Percentiles rank a stretch among this genome's conserved stretches.
Evolutionary conservation across 805 yeast genomes (phyloP).

Genomic region (Metschnikowia chrysomelidarum): DNA sequence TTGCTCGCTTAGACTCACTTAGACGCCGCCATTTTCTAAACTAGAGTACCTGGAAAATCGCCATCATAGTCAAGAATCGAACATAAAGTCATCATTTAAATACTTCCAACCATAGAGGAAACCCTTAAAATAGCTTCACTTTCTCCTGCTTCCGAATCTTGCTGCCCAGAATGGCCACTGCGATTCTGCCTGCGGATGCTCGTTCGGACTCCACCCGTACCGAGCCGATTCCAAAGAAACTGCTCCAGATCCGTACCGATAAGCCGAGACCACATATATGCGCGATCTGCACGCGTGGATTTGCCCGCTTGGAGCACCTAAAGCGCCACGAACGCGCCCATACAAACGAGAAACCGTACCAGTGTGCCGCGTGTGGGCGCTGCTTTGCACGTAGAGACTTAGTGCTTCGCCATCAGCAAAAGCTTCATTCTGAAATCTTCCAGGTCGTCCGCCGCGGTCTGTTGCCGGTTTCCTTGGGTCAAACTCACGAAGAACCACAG

Average conservation of each 20-base stretch:
- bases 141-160: too few relatives aligned
- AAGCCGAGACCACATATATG: constrained; percentile 95
- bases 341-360: constrained; percentile 82
- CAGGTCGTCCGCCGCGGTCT: constrained; percentile 18
- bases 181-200: too few relatives aligned
- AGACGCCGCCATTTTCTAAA: too few relatives aligned
- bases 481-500: constrained; percentile 5
- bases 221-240: constrained; percentile 83
- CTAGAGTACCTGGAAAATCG: too few relatives aligned
- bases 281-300: constrained; percentile 87
- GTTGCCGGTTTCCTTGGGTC: constrained; percentile 14
- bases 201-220: too few relatives aligned
- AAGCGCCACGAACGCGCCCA: constrained; percentile 93
- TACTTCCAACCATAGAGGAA: too few relatives aligned
- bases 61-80: too few relatives aligned
- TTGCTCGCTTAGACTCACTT: too few relatives aligned
- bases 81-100: too few relatives aligned
- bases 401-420: constrained; percentile 91
- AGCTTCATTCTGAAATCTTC: constrained; percentile 53
- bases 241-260: constrained; percentile 80
- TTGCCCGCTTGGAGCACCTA: constrained; percentile 92
- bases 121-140: too few relatives aligned
- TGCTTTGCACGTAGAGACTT: constrained; percentile 90
- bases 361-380: constrained; percentile 94
- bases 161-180: too few relatives aligned